A percentile compares a stretch with the other conserved stretches of the same genome.
These are phyloP conservation scores for Oryza australiensis DNA, from an alignment of 176 grass and related monocot genomes.

Conservation along the genomic window DNA sequence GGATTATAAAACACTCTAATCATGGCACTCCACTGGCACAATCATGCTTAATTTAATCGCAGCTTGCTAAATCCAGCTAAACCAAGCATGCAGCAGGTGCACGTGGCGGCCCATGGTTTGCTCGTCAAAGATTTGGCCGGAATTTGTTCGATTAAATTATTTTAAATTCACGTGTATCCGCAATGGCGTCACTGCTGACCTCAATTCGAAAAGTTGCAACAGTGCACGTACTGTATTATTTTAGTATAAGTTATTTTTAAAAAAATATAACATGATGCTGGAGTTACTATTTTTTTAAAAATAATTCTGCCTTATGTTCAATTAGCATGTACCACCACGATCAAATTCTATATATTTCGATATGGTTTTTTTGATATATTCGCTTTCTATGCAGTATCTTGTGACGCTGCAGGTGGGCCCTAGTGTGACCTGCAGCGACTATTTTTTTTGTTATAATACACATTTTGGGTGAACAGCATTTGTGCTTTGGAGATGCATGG, in stretches of 20 bases:
- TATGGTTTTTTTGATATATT: neutral
- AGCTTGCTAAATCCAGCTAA: slow-evolving; percentile 13
- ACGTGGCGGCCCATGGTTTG: neutral
- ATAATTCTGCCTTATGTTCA: neutral
- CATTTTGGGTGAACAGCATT: neutral
- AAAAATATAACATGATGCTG: neutral
- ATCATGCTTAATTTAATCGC: neutral
- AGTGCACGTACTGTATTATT: neutral
- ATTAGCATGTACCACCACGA: neutral
- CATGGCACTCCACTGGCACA: slow-evolving; percentile 14
- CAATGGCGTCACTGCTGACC: slow-evolving; percentile 48
- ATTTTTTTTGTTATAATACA: neutral
- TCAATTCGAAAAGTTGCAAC: slow-evolving; percentile 21
- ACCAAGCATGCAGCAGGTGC: neutral
- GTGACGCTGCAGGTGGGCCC: no score
- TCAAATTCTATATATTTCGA: neutral
- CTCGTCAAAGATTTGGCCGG: neutral
- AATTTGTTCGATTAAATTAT: neutral
- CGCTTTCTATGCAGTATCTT: neutral
- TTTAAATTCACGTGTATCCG: neutral
- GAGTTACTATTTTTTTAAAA: neutral
- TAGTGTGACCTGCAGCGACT: neutral
- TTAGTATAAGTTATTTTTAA: neutral
- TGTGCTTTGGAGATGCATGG: neutral
- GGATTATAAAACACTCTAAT: slow-evolving; percentile 3